Conservation (phyloP, 768 basidiomycete species). For the Boletus sp. region DNA sequence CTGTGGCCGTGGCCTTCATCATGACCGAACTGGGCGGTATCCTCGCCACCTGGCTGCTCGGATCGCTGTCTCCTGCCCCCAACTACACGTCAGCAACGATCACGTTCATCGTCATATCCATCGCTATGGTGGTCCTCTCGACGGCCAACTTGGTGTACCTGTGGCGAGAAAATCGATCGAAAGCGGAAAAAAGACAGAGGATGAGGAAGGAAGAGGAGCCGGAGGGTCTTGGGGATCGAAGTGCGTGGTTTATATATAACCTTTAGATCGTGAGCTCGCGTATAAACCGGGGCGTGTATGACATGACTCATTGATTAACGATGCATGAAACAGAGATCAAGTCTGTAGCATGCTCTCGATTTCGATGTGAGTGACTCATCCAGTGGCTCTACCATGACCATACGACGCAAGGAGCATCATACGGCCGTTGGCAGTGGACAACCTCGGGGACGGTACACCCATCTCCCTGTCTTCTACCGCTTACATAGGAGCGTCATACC, state of each 20-base stretch:
- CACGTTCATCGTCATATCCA: constrained; percentile 36
- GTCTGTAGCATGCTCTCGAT: too few species aligned
- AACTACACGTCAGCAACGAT: constrained; percentile 48
- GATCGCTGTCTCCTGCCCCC: constrained; percentile 47
- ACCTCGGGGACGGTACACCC: neutral
- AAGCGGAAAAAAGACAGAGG: constrained; percentile 36
- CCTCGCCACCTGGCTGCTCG: constrained; percentile 60
- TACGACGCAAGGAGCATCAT: neutral
- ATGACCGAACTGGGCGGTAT: constrained; percentile 59
- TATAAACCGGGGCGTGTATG: too few species aligned
- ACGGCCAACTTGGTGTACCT: constrained; percentile 43
- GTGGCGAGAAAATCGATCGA: constrained; percentile 43
- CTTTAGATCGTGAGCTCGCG: constrained; percentile 27
- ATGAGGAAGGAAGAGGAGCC: constrained; percentile 38
- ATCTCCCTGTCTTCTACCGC: neutral
- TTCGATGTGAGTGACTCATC: too few species aligned
- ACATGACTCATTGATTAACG: too few species aligned
- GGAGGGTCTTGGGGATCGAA: constrained; percentile 46
- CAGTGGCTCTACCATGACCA: neutral
- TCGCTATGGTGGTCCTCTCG: constrained; percentile 38
- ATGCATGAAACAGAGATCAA: too few species aligned
- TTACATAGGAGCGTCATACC: neutral
- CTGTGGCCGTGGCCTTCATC: constrained; percentile 55
- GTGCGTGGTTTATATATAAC: constrained; percentile 57
- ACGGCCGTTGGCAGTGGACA: neutral